Conservation (phyloP, 345 rosid genomes). For the Ceriops tagal region DNA sequence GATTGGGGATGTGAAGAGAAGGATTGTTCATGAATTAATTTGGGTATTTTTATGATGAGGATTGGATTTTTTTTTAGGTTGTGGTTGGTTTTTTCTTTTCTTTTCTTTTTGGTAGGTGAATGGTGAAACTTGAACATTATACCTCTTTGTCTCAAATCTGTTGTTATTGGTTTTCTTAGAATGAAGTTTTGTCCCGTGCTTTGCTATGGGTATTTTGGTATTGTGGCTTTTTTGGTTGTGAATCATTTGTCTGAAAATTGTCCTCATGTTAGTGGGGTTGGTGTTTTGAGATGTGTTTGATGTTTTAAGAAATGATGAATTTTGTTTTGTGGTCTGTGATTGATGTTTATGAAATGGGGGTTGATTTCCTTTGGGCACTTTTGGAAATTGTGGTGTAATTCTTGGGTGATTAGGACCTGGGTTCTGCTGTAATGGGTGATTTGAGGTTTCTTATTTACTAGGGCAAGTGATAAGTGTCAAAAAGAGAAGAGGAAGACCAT, state of each 20-base stretch:
- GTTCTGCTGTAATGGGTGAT: neutral
- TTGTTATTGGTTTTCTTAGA: neutral
- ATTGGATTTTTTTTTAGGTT: no score
- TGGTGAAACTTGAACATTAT: no score
- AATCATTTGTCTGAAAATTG: neutral
- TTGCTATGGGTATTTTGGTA: neutral
- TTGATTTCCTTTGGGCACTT: neutral
- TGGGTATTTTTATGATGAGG: no score
- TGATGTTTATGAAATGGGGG: neutral
- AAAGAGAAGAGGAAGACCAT: conserved; percentile 73
- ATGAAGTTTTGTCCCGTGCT: neutral
- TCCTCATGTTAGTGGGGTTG: neutral
- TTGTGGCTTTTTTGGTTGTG: neutral
- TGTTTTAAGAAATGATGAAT: neutral
- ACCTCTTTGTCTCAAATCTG: neutral
- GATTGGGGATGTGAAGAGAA: no score
- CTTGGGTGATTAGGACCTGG: neutral
- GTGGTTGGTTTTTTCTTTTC: neutral
- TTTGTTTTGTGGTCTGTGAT: conserved; percentile 1
- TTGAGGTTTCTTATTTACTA: conserved; percentile 17
- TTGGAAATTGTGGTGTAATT: conserved; percentile 8
- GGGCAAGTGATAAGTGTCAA: conserved; percentile 74
- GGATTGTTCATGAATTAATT: no score
- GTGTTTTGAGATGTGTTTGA: neutral
- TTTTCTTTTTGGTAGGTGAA: neutral